Percentiles rank a stretch among this genome's conserved stretches.
phyloP scores from a whole-genome alignment of 2,329 filamentous ascomycete genomes.

The Penicillium sp. region DNA sequence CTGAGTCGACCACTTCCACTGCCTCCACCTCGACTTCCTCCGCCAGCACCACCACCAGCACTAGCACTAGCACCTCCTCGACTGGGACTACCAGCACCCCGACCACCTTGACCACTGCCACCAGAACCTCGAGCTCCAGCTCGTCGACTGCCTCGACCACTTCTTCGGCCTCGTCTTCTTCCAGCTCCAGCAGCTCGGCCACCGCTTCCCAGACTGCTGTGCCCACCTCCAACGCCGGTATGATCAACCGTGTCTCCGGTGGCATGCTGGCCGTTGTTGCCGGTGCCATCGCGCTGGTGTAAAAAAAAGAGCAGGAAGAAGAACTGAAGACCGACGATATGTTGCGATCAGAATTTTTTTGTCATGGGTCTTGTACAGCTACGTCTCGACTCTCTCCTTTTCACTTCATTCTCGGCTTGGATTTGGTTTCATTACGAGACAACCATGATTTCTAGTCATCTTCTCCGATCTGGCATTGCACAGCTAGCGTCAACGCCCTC shows the following conservation, averaged over 20 bases:
- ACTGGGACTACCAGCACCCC: constrained; percentile 15
- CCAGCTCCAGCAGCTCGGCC: constrained; percentile 23
- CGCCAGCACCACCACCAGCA: constrained; percentile 12
- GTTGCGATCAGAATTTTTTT: background rate
- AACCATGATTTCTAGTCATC: background rate
- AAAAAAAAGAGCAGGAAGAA: constrained; percentile 13
- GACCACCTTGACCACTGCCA: constrained; percentile 20
- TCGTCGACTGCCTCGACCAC: constrained; percentile 9
- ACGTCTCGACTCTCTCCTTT: background rate
- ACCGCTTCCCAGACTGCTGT: constrained; percentile 24
- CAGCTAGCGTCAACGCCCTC: background rate
- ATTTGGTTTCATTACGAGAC: background rate
- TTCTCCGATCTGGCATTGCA: constrained; percentile 4
- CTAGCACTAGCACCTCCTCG: constrained; percentile 23
- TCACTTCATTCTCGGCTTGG: constrained; percentile 2
- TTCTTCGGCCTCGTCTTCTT: constrained; percentile 11
- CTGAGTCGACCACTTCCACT: constrained; percentile 24
- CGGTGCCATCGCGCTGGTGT: constrained; percentile 37
- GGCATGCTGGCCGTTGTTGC: constrained; percentile 37
- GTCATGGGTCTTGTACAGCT: constrained; percentile 1
- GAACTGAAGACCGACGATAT: background rate
- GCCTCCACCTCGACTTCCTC: constrained; percentile 19
- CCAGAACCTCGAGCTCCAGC: constrained; percentile 18
- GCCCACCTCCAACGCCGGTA: constrained; percentile 32
- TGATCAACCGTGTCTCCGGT: constrained; percentile 35